Evolutionary conservation across 2,329 filamentous ascomycete species (phyloP).

Genomic region (Neonectria magnoliae): DNA sequence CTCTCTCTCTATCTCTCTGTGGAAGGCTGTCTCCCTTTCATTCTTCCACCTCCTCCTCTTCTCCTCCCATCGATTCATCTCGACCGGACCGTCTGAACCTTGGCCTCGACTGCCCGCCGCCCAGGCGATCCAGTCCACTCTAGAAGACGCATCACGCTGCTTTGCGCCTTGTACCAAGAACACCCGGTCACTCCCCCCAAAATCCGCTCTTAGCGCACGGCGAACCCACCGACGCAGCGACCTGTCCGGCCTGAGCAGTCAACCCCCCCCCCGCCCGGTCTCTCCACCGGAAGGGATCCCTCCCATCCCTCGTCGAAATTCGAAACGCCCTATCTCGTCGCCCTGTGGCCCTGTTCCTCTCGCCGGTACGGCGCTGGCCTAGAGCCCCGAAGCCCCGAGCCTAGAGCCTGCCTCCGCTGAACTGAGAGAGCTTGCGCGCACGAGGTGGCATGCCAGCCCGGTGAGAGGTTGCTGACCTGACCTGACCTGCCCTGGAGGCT

Average conservation of each 20-base stretch:
- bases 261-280: neutral
- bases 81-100: neutral
- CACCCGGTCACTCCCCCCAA: neutral
- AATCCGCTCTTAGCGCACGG: constrained; percentile 24
- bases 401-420: neutral
- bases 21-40: neutral
- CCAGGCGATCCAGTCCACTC: neutral
- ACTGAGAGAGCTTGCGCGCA: constrained; percentile 31
- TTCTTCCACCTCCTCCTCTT: neutral
- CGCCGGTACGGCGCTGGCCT: neutral
- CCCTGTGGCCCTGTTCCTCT: neutral
- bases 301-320: neutral
- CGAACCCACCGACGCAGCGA: constrained; percentile 24
- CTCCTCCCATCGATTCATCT: neutral
- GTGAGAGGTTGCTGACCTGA: constrained; percentile 19
- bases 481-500: constrained; percentile 13
- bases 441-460: constrained; percentile 28
- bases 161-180: neutral
- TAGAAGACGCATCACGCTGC: neutral
- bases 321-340: constrained; percentile 6
- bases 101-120: neutral
- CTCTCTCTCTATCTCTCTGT: neutral
- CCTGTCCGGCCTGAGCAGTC: constrained; percentile 16
- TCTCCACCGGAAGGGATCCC: constrained; percentile 10
- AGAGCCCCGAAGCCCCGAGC: neutral